These are phyloP conservation scores for Pichia pseudocactophila DNA, from an alignment of 805 yeast species.

Conservation along the genomic window DNA sequence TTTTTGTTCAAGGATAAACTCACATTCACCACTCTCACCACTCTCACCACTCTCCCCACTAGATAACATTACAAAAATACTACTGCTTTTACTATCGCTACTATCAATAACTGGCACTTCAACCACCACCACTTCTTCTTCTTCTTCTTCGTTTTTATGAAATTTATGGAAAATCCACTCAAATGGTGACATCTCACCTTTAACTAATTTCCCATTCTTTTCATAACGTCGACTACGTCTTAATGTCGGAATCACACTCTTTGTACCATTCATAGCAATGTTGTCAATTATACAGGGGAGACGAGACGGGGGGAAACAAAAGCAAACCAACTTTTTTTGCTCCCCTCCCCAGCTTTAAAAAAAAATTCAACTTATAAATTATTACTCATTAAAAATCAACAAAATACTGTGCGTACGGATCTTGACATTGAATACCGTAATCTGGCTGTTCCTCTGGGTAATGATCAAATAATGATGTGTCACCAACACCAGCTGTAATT, in stretches of 20 bases:
- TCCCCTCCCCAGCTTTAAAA: no score
- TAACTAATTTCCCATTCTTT: no score
- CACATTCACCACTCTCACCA: not conserved
- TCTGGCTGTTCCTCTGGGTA: conserved; percentile 77
- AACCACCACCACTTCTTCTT: not conserved
- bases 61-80: not conserved
- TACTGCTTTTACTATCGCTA: not conserved
- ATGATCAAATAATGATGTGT: conserved; percentile 53
- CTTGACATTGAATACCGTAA: conserved; percentile 64
- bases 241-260: no score
- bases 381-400: conserved; percentile 19
- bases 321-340: no score
- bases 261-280: no score
- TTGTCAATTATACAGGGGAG: no score
- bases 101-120: not conserved
- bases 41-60: not conserved
- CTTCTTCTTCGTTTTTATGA: no score
- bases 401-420: conserved; percentile 27
- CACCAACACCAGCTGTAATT: conserved; percentile 57
- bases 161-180: no score
- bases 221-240: no score
- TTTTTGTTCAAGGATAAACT: not conserved
- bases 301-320: no score
- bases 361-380: not conserved
- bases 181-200: no score